Conservation (phyloP, 2,329 filamentous ascomycete species). For the Fusarium sp. region DNA sequence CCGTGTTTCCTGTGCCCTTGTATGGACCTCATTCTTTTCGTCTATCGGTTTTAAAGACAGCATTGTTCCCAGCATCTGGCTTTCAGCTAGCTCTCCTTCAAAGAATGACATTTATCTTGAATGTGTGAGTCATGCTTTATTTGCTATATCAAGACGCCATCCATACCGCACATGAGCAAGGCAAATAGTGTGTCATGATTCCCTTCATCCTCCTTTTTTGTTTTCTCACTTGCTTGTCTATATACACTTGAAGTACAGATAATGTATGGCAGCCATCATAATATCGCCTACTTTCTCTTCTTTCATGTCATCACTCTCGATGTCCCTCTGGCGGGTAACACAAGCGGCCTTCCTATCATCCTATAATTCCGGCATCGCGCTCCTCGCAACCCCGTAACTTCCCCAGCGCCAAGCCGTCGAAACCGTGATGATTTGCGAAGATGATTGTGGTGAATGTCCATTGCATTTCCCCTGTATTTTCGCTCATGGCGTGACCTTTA, state of each 20-base stretch:
- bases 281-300: constrained; percentile 27
- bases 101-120: background rate
- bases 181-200: background rate
- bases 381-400: background rate
- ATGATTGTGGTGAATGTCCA: constrained; percentile 17
- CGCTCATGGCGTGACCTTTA: constrained; percentile 6
- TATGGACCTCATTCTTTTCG: background rate
- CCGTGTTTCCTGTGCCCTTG: background rate
- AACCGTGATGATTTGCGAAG: constrained; percentile 24
- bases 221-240: constrained; percentile 32
- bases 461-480: constrained; percentile 21
- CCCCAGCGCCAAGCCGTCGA: constrained; percentile 12
- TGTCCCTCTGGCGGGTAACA: constrained; percentile 16
- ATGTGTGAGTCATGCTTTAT: background rate
- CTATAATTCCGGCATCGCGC: constrained; percentile 27
- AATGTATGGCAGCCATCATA: constrained; percentile 31
- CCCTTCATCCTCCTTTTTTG: constrained; percentile 17
- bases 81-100: background rate
- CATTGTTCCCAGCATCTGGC: background rate
- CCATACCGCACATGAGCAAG: background rate
- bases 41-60: background rate
- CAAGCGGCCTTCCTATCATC: constrained; percentile 27
- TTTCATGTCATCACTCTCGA: constrained; percentile 17
- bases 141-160: background rate
- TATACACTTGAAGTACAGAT: constrained; percentile 28